Conservation (phyloP, 257 asterid species). For the Prunella vulgaris region DNA sequence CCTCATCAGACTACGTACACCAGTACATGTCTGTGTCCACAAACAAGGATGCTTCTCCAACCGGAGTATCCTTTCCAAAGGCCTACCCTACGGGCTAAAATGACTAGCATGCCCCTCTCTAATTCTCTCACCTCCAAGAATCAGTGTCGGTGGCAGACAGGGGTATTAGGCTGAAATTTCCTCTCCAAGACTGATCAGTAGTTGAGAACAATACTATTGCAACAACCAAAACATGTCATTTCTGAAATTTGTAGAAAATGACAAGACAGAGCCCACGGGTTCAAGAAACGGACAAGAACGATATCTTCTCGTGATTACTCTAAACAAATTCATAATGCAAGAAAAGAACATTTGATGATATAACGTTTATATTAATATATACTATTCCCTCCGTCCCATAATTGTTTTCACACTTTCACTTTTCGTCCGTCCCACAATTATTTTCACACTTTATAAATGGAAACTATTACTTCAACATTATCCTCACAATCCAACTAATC, state of each 20-base stretch:
- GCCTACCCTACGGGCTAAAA: conserved; percentile 10
- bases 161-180: conserved; percentile 22
- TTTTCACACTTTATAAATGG: no score
- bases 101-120: conserved; percentile 32
- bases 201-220: conserved; percentile 22
- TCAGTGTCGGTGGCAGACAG: conserved; percentile 58
- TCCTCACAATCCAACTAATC: no score
- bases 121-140: conserved; percentile 20
- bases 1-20: conserved; percentile 15
- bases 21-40: not conserved
- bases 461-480: no score
- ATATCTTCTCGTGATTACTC: conserved; percentile 25
- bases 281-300: conserved; percentile 26
- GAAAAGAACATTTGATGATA: not conserved
- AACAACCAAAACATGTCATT: conserved; percentile 31
- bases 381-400: no score
- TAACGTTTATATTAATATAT: not conserved
- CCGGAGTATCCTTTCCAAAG: conserved; percentile 5
- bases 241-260: conserved; percentile 29
- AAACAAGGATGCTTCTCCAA: conserved; percentile 1
- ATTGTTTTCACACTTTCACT: no score
- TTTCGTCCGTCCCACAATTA: no score
- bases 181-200: conserved; percentile 12
- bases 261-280: conserved; percentile 38
- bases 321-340: conserved; percentile 12